Evolutionary conservation across 2,329 filamentous ascomycete genomes (phyloP), one percentile per base, ranked within the genome.

Genomic region (Dichotomopilus funicola): DNA sequence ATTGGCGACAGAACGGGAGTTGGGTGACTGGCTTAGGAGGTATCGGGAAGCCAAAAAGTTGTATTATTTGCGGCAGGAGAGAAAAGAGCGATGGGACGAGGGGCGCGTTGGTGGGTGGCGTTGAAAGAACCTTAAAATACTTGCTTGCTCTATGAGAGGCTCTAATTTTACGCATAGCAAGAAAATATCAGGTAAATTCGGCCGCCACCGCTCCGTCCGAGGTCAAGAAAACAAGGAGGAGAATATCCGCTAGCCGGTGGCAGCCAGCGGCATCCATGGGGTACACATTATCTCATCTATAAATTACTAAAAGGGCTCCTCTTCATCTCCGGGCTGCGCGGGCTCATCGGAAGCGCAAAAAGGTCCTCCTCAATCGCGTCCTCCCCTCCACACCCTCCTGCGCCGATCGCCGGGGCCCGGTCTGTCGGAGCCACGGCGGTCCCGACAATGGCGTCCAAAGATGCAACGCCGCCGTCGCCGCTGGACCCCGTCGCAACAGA

Each of bases 21-120:
- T 88, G 33, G 76, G 79, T 1, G 92, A 97, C 58, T 97, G 94
- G 84, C 82, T 96, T 19, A 80, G 86, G 65, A 76, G 87, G 64
- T 88, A 95, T 61, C 79, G 90, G 63, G 91, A 92, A 63, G 88
- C 88, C 8, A 88, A 86, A 67, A 87, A 88, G 63, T 74, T 87
- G 55, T 86, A 86, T 59, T 95, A 94, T 66, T 75, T 91, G 53
- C 79, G 94, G 56, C 84, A 86, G 66, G 94, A 97, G 75, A 82
- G 89, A 62, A 95, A 91, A 71, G 88, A 91, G 65, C 80, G 94
- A 64, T 97, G 94, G 94, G 94, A 97, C 69, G 92, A 97, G 72
- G 91, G 92, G 31, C 79, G 92, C 62, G 92, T 97, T 37, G 92
- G 92, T 9, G 94, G 94, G 0, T 97, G 94, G 94, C 82, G 92